Evolutionary conservation across 192 early-diverging fungal species (phyloP).

Genomic region (Entophlyctis luteolus): DNA sequence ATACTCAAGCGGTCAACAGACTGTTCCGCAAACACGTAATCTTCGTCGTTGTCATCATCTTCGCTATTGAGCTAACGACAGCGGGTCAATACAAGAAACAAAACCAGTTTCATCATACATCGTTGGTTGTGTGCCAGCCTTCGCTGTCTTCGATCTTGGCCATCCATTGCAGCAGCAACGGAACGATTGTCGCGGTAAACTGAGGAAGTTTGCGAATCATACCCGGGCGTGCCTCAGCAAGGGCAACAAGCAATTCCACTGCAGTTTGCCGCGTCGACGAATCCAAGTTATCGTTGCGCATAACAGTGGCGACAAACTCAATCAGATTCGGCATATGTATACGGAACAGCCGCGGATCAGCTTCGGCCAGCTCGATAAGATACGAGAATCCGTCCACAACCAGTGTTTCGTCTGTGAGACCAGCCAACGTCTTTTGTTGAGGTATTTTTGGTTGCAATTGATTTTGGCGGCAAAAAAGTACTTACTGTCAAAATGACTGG

Average conservation of each 20-base stretch:
- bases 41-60: slow-evolving; percentile 85
- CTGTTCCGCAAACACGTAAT: slow-evolving; percentile 88
- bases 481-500: slow-evolving; percentile 76
- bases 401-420: slow-evolving; percentile 53
- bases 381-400: slow-evolving; percentile 36
- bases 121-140: slow-evolving; percentile 85
- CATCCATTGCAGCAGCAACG: slow-evolving; percentile 93
- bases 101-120: slow-evolving; percentile 43
- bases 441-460: too few relatives aligned
- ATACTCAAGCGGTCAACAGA: slow-evolving; percentile 78
- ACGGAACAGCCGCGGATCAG: slow-evolving; percentile 78
- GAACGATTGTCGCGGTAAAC: slow-evolving; percentile 76
- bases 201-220: slow-evolving; percentile 87
- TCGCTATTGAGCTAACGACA: slow-evolving; percentile 54
- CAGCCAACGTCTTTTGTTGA: slow-evolving; percentile 19
- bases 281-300: slow-evolving; percentile 78
- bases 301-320: slow-evolving; percentile 69
- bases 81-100: neutral
- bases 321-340: slow-evolving; percentile 70
- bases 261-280: slow-evolving; percentile 82
- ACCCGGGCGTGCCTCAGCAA: slow-evolving; percentile 81
- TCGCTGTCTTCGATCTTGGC: slow-evolving; percentile 83
- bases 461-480: too few relatives aligned
- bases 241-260: slow-evolving; percentile 85
- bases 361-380: slow-evolving; percentile 76